Percentiles rank a stretch among this genome's conserved stretches.
Evolutionary conservation across 805 yeast genomes (phyloP).

Genomic region (Teunomyces barrocoloradensis): DNA sequence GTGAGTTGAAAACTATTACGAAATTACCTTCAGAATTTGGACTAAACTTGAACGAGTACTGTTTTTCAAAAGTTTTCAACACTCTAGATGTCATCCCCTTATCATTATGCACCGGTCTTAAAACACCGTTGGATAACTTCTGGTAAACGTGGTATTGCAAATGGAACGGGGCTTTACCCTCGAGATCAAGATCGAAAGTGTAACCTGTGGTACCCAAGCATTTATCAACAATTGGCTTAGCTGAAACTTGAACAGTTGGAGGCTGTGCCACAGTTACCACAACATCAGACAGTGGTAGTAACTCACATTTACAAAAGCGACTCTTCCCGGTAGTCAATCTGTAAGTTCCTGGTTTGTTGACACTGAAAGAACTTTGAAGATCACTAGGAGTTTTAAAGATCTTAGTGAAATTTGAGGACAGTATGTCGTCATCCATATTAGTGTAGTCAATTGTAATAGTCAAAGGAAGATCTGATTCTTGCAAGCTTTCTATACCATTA

Average conservation of each 20-base stretch:
- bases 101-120: constrained; percentile 32
- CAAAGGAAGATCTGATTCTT: constrained; percentile 47
- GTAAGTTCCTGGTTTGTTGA: constrained; percentile 67
- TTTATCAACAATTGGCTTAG: constrained; percentile 69
- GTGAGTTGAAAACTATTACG: constrained; percentile 62
- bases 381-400: constrained; percentile 24
- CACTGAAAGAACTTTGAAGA: constrained; percentile 29
- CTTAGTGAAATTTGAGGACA: constrained; percentile 13
- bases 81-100: constrained; percentile 26
- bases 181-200: constrained; percentile 58
- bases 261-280: constrained; percentile 44
- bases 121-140: constrained; percentile 26
- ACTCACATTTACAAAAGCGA: constrained; percentile 62
- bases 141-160: constrained; percentile 62
- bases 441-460: constrained; percentile 21
- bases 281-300: constrained; percentile 34
- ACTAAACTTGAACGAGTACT: constrained; percentile 52
- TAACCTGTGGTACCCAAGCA: constrained; percentile 92
- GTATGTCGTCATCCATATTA: background rate
- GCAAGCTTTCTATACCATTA: constrained; percentile 13
- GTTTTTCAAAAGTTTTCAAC: constrained; percentile 24
- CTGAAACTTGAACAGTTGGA: constrained; percentile 37
- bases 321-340: constrained; percentile 53
- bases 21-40: constrained; percentile 84
- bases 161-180: constrained; percentile 82